phyloP scores from a whole-genome alignment of 2,329 filamentous ascomycete genomes.

The Colletotrichum lentis region DNA sequence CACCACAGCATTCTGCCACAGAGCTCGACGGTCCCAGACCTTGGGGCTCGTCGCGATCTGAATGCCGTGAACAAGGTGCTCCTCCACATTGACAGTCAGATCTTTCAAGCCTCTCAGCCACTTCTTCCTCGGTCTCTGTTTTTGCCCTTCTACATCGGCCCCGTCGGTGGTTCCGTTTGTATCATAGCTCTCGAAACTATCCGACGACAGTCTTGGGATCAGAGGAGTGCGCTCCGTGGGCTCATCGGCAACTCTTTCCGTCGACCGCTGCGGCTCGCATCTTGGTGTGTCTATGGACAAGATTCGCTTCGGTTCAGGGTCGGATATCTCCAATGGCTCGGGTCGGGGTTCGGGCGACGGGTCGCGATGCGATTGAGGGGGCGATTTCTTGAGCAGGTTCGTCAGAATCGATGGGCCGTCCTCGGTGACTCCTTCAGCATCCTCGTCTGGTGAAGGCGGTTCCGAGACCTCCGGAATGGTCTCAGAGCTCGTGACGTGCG shows the following conservation, averaged over 20 bases:
- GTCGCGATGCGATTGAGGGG: constrained; percentile 49
- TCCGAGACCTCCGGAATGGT: constrained; percentile 71
- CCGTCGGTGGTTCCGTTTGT: constrained; percentile 42
- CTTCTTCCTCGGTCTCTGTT: constrained; percentile 45
- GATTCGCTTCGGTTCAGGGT: constrained; percentile 26
- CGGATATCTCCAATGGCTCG: constrained; percentile 29
- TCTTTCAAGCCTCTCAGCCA: constrained; percentile 50
- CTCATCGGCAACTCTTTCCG: constrained; percentile 33
- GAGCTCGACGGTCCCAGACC: constrained; percentile 71
- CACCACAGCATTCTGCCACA: constrained; percentile 71
- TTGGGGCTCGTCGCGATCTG: constrained; percentile 37
- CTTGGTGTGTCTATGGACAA: constrained; percentile 18
- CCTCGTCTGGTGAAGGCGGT: constrained; percentile 57
- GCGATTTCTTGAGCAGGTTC: constrained; percentile 60
- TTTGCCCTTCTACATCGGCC: constrained; percentile 62
- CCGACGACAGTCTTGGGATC: constrained; percentile 48
- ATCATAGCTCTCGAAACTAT: constrained; percentile 38
- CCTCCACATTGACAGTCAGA: constrained; percentile 46
- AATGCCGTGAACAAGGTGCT: constrained; percentile 44
- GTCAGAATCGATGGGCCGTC: constrained; percentile 57
- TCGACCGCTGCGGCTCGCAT: constrained; percentile 29
- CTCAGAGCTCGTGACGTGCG: constrained; percentile 49
- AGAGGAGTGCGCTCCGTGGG: constrained; percentile 59
- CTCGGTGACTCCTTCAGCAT: constrained; percentile 40
- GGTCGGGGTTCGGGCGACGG: constrained; percentile 42